Conservation (phyloP, 345 rosid genomes). For the Anacardium occidentale region DNA sequence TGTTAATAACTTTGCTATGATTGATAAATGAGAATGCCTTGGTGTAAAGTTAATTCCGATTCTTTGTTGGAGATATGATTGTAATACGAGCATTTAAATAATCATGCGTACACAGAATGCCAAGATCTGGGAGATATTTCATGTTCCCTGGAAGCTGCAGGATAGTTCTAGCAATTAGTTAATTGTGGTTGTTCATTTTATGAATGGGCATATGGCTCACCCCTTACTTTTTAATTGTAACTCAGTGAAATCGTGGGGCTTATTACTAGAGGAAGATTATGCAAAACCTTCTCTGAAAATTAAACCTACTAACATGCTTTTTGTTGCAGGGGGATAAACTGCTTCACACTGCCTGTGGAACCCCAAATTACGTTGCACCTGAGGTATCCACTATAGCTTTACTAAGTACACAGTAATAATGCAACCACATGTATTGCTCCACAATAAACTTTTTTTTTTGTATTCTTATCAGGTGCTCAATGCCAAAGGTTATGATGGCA, state of each 20-base stretch:
- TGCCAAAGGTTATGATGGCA: slow-evolving; percentile 88
- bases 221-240: not conserved
- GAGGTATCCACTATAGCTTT: slow-evolving; percentile 52
- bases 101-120: not conserved
- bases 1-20: not conserved
- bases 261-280: not conserved
- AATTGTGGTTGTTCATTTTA: not conserved
- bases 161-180: not conserved
- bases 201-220: not conserved
- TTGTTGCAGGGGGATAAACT: slow-evolving; percentile 75
- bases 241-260: not conserved
- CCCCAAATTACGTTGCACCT: slow-evolving; percentile 97
- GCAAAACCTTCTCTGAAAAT: not conserved
- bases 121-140: not conserved
- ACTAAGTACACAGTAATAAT: slow-evolving; percentile 3
- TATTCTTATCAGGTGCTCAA: slow-evolving; percentile 62
- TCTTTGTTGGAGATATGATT: no score
- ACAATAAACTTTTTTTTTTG: slow-evolving; percentile 12
- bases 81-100: no score
- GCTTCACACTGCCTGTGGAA: slow-evolving; percentile 97
- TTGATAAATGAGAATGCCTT: not conserved
- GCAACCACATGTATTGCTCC: not conserved
- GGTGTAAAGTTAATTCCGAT: not conserved
- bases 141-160: not conserved
- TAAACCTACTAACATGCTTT: slow-evolving; percentile 3